A percentile compares a stretch with the other conserved stretches of the same genome.
Evolutionary conservation across 176 grass and related monocot genomes (phyloP).

Genomic region (Thalia dealbata): DNA sequence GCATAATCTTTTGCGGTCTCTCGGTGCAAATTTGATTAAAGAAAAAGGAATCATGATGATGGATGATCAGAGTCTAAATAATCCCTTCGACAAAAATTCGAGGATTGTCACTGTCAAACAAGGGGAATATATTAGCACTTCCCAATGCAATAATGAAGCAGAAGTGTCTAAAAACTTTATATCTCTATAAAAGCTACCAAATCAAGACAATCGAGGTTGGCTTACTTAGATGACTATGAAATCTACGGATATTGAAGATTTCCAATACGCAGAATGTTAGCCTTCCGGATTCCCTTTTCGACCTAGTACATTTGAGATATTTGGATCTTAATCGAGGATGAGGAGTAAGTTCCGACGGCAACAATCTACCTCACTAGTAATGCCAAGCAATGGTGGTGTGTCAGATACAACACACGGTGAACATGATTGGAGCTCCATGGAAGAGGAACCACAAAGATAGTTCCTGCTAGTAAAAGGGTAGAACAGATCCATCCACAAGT

Average conservation of each 20-base stretch:
- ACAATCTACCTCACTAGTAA: no score
- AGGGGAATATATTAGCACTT: background rate
- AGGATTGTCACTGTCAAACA: background rate
- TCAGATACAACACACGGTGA: no score
- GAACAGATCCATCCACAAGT: no score
- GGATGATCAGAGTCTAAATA: no score
- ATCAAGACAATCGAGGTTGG: background rate
- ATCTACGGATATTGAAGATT: constrained; percentile 30
- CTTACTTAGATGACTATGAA: background rate
- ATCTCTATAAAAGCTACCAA: background rate
- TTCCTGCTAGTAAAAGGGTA: no score
- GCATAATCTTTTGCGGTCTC: background rate
- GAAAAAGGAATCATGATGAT: no score
- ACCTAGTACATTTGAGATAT: constrained; percentile 66
- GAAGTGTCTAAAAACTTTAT: background rate
- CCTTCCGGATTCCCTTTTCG: constrained; percentile 46
- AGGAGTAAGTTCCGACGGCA: no score
- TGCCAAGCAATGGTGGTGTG: no score
- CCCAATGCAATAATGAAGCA: background rate
- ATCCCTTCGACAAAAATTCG: background rate
- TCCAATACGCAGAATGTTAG: constrained; percentile 38
- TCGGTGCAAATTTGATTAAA: constrained; percentile 19
- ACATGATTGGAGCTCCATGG: no score
- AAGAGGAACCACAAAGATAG: no score
- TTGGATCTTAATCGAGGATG: constrained; percentile 61